Conservation (phyloP, 2,329 filamentous ascomycete genomes). For the Pseudofabraea citricarpa region DNA sequence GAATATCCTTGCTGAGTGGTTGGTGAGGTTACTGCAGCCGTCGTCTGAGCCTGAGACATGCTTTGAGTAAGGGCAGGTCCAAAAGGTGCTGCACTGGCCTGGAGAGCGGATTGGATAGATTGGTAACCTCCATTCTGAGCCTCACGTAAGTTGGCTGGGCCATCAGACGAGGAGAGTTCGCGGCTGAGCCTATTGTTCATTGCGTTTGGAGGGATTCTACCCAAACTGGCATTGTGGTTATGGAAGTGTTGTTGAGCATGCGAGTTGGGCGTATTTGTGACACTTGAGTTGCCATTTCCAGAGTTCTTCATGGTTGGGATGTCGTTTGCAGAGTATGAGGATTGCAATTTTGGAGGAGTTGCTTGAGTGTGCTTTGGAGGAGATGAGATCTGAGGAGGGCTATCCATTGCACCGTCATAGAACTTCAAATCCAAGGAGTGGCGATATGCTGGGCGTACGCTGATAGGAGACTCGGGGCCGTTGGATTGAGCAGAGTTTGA, state of each 20-base stretch:
- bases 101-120: slow-evolving; percentile 66
- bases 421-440: slow-evolving; percentile 54
- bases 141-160: slow-evolving; percentile 30
- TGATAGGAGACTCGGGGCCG: slow-evolving; percentile 40
- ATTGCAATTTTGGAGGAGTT: slow-evolving; percentile 70
- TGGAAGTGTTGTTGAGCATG: slow-evolving; percentile 55
- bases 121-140: slow-evolving; percentile 45
- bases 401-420: slow-evolving; percentile 32
- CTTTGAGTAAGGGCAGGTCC: slow-evolving; percentile 52
- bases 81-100: slow-evolving; percentile 76
- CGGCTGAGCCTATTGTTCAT: slow-evolving; percentile 67
- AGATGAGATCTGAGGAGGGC: slow-evolving; percentile 27
- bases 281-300: slow-evolving; percentile 25
- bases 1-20: slow-evolving; percentile 21
- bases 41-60: slow-evolving; percentile 22
- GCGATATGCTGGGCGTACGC: slow-evolving; percentile 43
- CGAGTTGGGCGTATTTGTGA: slow-evolving; percentile 42
- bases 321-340: slow-evolving; percentile 87
- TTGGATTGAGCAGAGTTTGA: slow-evolving; percentile 32
- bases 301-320: slow-evolving; percentile 72
- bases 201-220: slow-evolving; percentile 67
- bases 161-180: slow-evolving; percentile 45
- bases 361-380: slow-evolving; percentile 49
- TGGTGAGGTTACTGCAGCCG: slow-evolving; percentile 21
- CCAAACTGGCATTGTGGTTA: slow-evolving; percentile 77